These are phyloP conservation scores for Sugiyamaella neomexicana DNA, from an alignment of 1,139 yeast genomes.

Conservation along the genomic window DNA sequence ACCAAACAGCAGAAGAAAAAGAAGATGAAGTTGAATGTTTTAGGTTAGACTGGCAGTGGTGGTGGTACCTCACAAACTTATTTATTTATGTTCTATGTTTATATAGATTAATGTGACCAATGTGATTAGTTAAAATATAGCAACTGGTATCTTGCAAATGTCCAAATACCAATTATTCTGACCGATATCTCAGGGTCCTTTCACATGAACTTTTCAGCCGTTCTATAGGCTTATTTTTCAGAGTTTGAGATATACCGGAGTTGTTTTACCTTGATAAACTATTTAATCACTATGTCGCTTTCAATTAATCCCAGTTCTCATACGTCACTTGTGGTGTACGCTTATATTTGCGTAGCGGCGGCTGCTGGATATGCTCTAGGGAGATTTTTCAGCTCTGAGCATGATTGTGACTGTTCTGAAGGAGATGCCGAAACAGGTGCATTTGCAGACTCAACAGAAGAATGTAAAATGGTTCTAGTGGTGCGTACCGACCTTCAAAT, in stretches of 20 bases:
- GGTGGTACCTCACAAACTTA: background rate
- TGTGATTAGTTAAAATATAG: background rate
- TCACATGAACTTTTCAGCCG: background rate
- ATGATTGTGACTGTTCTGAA: slow-evolving; percentile 12
- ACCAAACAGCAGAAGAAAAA: slow-evolving; percentile 46
- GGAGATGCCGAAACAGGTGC: slow-evolving; percentile 26
- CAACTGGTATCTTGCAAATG: too few species aligned
- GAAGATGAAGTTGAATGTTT: slow-evolving; percentile 38
- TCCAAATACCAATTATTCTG: too few species aligned
- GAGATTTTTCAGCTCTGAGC: background rate
- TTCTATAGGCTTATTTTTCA: background rate
- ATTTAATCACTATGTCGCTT: background rate
- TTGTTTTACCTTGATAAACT: background rate
- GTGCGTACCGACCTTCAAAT: slow-evolving; percentile 87
- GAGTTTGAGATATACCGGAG: too few species aligned
- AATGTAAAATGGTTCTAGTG: slow-evolving; percentile 82
- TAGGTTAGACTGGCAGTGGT: slow-evolving; percentile 22
- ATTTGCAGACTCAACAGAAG: slow-evolving; percentile 56
- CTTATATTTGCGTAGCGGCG: slow-evolving; percentile 10
- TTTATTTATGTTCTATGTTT: background rate
- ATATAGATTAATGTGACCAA: background rate
- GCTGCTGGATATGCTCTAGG: slow-evolving; percentile 14
- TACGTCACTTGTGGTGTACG: slow-evolving; percentile 2
- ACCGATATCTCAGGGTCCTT: too few species aligned
- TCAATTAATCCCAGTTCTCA: slow-evolving; percentile 8